Base-by-base conservation (phyloP, 257 asterid species). In the Jasminum sambac region DNA sequence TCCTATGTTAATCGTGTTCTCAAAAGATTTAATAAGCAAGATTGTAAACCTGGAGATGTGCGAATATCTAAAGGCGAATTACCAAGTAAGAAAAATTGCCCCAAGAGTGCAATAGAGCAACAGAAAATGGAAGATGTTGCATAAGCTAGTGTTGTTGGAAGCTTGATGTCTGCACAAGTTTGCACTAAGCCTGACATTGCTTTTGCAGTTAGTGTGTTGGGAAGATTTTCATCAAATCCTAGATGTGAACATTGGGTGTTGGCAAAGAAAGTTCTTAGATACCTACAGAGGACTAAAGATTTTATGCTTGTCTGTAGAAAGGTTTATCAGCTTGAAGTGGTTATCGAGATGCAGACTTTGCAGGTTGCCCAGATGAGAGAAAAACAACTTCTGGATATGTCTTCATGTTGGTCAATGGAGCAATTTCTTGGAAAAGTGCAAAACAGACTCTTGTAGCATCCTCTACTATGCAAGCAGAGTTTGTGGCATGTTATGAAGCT, bases 281-380 rank as follows among this genome's bases (percentile, higher is more conserved):
- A 67, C 43, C n/a, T 25, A 4, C 62, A 67, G 34, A 55, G 62
- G 14, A 14, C 43, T 11, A 24, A 67, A 44, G 41, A 67, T 11
- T 13, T 25, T 42, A 67, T 12, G 71, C 43, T 65, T 43, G 14
- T 14, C 5, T 67, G 44, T 16, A 43, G 14, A 14, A 42, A 26
- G 0, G 9, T 55, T 5, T 11, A 41, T 40, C 30, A 11, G 17
- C 70, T 65, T 41, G 39, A 66, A 1, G 71, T 41, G 23, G 1
- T 8, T 66, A 43, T 25, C 23, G 40, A 19, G 12, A 66, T 67
- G 50, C 44, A 0, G 46, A 67, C 16, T 67, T 24, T 67, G 63
- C 44, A 16, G 30, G 63, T 21, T 67, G 72, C 13, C 48, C 16
- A 2, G 30, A 67, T 12, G 17, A 59, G 17, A 63, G 50, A 12